Conservation (phyloP, 1,284 basidiomycete genomes). For the Heterobasidion irregulare region DNA sequence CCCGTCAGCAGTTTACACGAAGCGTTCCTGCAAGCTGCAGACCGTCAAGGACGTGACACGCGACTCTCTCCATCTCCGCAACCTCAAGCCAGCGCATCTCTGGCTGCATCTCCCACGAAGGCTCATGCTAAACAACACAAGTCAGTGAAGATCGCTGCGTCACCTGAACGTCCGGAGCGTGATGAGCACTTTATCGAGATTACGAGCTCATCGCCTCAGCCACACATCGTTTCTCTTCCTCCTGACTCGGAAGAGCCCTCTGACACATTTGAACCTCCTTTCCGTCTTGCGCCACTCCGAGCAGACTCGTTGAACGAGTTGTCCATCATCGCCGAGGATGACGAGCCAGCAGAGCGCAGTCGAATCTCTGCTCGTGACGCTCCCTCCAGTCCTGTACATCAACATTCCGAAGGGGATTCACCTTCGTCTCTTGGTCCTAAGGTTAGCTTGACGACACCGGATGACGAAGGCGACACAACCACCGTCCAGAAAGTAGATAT, state of each 20-base stretch:
- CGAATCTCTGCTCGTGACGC: slow-evolving; percentile 8
- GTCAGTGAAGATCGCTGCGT: slow-evolving; percentile 5
- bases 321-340: slow-evolving; percentile 66
- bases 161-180: background rate
- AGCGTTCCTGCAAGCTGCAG: slow-evolving; percentile 33
- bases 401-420: background rate
- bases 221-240: background rate
- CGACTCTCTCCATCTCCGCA: background rate
- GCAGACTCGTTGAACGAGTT: slow-evolving; percentile 28
- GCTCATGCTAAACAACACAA: slow-evolving; percentile 2
- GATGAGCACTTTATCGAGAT: slow-evolving; percentile 5
- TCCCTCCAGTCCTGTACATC: slow-evolving; percentile 1
- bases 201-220: slow-evolving; percentile 6
- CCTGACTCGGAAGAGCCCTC: slow-evolving; percentile 1
- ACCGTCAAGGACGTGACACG: slow-evolving; percentile 1
- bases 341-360: slow-evolving; percentile 36
- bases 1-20: slow-evolving; percentile 44
- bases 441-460: background rate
- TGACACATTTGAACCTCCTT: background rate
- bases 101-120: background rate
- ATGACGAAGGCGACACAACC: slow-evolving; percentile 6
- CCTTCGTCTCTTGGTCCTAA: background rate
- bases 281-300: slow-evolving; percentile 2
- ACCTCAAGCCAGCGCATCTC: background rate
- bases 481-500: slow-evolving; percentile 3